phyloP scores from a whole-genome alignment of 768 basidiomycete species.

The Calocera viscosa region DNA sequence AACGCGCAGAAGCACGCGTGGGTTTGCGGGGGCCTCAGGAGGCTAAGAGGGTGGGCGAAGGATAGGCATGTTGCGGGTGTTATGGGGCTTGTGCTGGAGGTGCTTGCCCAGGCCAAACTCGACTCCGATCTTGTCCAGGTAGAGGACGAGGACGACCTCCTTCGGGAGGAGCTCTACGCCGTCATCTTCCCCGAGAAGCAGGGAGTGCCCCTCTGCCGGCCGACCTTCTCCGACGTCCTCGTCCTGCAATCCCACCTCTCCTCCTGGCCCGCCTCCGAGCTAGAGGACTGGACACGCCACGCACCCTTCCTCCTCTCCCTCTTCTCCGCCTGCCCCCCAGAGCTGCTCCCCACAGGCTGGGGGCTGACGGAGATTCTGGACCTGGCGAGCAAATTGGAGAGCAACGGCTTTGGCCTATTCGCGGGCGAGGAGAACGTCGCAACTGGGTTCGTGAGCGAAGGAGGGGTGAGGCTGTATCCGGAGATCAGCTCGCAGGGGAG shows the following conservation, averaged over 20 bases:
- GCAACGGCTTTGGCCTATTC: not conserved
- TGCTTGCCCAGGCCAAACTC: not conserved
- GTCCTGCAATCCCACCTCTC: not conserved
- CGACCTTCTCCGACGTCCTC: not conserved
- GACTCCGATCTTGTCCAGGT: not conserved
- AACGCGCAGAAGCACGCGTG: not conserved
- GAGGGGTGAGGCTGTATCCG: not conserved
- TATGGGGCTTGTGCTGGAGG: not conserved
- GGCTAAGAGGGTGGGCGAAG: conserved; percentile 1
- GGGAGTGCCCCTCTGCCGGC: not conserved
- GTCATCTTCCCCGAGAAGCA: not conserved
- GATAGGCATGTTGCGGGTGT: not conserved
- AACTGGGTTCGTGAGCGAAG: not conserved
- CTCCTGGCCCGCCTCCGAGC: not conserved
- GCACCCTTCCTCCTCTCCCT: not conserved
- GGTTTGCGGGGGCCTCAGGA: not conserved
- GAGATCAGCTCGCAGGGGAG: not conserved
- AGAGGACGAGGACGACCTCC: not conserved
- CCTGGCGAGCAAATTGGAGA: not conserved
- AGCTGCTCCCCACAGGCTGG: not conserved
- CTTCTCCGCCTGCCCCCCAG: not conserved
- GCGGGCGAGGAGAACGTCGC: not conserved
- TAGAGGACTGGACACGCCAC: not conserved
- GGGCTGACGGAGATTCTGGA: not conserved
- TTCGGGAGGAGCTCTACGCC: not conserved